Base-by-base conservation (phyloP, 192 early-diverging fungal species). In the Coemansia sp. region DNA sequence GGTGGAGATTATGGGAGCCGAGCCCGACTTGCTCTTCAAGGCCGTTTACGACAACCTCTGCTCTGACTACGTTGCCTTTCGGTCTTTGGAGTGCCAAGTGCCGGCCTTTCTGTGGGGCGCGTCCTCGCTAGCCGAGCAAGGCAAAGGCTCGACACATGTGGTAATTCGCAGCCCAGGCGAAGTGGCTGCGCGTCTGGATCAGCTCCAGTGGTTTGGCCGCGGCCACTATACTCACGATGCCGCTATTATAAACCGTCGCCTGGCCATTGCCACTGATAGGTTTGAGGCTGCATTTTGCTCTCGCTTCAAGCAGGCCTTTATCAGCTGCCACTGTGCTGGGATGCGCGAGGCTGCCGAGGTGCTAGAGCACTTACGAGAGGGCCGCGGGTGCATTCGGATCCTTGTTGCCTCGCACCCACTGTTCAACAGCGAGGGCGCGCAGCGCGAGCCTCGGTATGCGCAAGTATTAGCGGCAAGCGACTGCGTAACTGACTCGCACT, bases 161-260 rank as follows among this genome's bases (percentile, higher is more conserved):
- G 37, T 34, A 58, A 14, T 33, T 58, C 20, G 48, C 23, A 50
- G 48, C 48, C 58, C 73, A 9, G 62, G 38, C 9, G 52, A 48
- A 23, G 62, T 76, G 25, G 79, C 74, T 18, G 70, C 70, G 56
- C 62, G 79, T 4, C 50, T 82, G 47, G 79, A 82, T 35, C 79
- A 82, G 68, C 75, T 82, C 23, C 70, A 66, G 68, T 82, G 79
- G 79, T 77, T 82, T 61, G 73, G 70, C 5, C 70, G 66, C 3
- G 79, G 64, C 2, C 38, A 31, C 34, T 70, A 70, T 20, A 61
- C 68, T 0, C 13, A 42, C 38, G 65, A 68, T 23, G 53, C 79
- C 0, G 62, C 35, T 1, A 2, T 23, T 6, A 63, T 66, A 14
- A 77, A 73, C 38, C 64, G 62, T n/a, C 58, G 79, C 18, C 37